Conservation (phyloP, 2,329 filamentous ascomycete genomes). For the Diaporthe velutina region DNA sequence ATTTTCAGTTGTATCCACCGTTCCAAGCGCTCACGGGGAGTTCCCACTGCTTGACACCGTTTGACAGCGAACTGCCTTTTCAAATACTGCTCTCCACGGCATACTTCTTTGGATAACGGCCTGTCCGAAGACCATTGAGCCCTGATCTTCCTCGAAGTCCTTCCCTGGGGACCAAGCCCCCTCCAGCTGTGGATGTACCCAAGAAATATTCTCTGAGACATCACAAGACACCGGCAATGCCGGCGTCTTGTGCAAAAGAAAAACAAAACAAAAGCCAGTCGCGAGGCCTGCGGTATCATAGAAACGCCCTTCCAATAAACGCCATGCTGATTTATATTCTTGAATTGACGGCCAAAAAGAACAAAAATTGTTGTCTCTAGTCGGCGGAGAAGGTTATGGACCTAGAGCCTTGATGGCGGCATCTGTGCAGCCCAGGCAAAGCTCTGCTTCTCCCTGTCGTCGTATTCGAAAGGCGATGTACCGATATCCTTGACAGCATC, state of each 20-base stretch:
- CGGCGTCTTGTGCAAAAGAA: neutral
- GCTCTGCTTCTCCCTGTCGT: slow-evolving; percentile 27
- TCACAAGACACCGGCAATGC: neutral
- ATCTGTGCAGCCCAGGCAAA: slow-evolving; percentile 26
- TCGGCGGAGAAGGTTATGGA: neutral
- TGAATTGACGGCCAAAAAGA: neutral
- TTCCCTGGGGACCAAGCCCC: neutral
- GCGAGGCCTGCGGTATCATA: slow-evolving; percentile 6
- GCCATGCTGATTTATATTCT: slow-evolving; percentile 13
- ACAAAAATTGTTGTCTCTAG: neutral
- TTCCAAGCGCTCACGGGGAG: neutral
- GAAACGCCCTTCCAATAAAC: neutral
- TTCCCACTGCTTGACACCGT: neutral
- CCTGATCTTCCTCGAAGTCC: too few relatives aligned
- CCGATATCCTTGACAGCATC: slow-evolving; percentile 39
- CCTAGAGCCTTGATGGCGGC: slow-evolving; percentile 31
- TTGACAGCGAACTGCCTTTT: neutral
- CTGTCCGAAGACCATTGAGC: neutral
- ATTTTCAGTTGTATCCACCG: neutral
- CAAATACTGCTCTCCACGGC: neutral
- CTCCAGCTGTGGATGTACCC: neutral
- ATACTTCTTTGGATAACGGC: neutral
- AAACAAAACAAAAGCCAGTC: neutral
- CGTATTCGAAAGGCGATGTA: slow-evolving; percentile 36
- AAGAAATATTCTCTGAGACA: neutral